Conservation (phyloP, 768 basidiomycete genomes). For the Auricularia sp. region DNA sequence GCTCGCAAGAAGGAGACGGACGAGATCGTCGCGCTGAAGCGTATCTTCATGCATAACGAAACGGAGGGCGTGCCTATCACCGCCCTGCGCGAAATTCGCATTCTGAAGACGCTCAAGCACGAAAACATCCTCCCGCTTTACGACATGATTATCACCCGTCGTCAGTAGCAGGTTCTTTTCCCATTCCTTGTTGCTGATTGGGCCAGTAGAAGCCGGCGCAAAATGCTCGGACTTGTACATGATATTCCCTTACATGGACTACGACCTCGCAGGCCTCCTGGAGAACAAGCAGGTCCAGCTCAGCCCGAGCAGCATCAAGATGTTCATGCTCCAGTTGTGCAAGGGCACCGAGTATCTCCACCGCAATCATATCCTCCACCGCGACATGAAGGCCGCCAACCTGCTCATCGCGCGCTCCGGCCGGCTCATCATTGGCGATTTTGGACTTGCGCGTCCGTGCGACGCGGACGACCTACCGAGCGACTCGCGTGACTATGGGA, state of each 20-base stretch:
- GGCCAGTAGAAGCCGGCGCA: slow-evolving; percentile 43
- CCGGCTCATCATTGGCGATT: slow-evolving; percentile 82
- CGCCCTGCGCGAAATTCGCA: slow-evolving; percentile 93
- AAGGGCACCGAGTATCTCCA: slow-evolving; percentile 97
- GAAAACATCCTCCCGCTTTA: slow-evolving; percentile 76
- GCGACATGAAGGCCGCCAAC: slow-evolving; percentile 99
- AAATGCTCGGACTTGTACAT: slow-evolving; percentile 80
- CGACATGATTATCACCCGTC: slow-evolving; percentile 86
- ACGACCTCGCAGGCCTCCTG: slow-evolving; percentile 89
- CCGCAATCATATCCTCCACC: slow-evolving; percentile 92
- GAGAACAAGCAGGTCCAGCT: slow-evolving; percentile 86
- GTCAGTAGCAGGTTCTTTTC: slow-evolving; percentile 29
- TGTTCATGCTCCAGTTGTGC: slow-evolving; percentile 93
- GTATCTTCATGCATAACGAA: slow-evolving; percentile 93
- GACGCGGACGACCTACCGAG: slow-evolving; percentile 34
- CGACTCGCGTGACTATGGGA: slow-evolving; percentile 38
- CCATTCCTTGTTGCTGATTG: no score
- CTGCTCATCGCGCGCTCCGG: slow-evolving; percentile 86
- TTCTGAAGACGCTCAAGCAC: slow-evolving; percentile 83
- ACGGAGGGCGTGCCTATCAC: slow-evolving; percentile 97
- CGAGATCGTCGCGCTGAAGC: slow-evolving; percentile 75
- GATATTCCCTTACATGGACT: slow-evolving; percentile 99
- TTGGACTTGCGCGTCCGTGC: slow-evolving; percentile 84
- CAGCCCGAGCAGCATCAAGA: slow-evolving; percentile 78
- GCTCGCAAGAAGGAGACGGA: slow-evolving; percentile 45